Evolutionary conservation across 805 yeast genomes (phyloP).

Genomic region (Yarrowia sp.): DNA sequence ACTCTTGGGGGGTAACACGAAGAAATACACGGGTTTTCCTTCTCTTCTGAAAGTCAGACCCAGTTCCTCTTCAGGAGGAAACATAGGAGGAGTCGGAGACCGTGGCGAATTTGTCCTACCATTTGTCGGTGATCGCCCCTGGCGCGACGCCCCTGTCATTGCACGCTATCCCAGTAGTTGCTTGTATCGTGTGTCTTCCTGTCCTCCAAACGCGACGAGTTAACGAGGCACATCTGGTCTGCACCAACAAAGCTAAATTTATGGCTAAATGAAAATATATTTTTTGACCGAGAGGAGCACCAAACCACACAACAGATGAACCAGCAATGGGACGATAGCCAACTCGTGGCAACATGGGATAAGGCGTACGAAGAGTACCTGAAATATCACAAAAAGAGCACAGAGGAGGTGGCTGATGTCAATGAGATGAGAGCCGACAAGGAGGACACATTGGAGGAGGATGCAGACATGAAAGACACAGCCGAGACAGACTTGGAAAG

Average conservation of each 20-base stretch:
- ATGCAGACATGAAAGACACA: not conserved
- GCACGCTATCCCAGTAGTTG: too few species aligned
- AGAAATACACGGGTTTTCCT: not conserved
- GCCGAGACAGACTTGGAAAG: not conserved
- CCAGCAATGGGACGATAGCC: constrained; percentile 35
- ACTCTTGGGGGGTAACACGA: not conserved
- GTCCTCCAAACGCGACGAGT: too few species aligned
- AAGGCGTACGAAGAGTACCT: constrained; percentile 32
- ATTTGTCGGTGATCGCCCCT: too few species aligned
- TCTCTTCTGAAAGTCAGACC: not conserved
- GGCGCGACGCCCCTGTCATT: too few species aligned
- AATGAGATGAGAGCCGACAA: constrained; percentile 15
- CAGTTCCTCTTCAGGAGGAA: not conserved
- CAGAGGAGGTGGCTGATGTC: not conserved
- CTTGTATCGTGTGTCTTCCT: too few species aligned
- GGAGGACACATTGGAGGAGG: not conserved
- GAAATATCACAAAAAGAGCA: constrained; percentile 30
- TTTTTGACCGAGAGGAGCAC: too few species aligned
- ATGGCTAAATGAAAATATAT: too few species aligned
- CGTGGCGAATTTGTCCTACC: too few species aligned
- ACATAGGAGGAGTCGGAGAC: not conserved
- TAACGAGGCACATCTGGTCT: too few species aligned
- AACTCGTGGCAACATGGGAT: constrained; percentile 33
- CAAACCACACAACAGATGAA: constrained; percentile 24
- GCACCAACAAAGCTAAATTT: too few species aligned